Evolutionary conservation across 2,329 filamentous ascomycete species (phyloP), one percentile per base, ranked within the genome.

Genomic region (Aspergillus sp.): DNA sequence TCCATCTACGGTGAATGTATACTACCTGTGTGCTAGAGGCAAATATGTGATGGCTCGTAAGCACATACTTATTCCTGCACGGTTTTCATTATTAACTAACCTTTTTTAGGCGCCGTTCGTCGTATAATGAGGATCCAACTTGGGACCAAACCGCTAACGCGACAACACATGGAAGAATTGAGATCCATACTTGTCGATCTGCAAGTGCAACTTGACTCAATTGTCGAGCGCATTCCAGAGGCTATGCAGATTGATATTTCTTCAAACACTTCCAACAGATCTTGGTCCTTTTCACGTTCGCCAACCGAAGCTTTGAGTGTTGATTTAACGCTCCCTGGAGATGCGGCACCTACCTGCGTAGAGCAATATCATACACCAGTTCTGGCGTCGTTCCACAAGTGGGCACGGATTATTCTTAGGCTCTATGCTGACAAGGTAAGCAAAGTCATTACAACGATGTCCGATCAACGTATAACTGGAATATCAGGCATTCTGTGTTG

Each of bases 31-130:
- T 17, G 76, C 75, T 2, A 71, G 70, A 52, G 77, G 76, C 2
- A 79, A 78, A 69, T 78, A 78, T 56, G 71, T 71, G 15, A 77
- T 79, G 72, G 74, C 77, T 24, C 69, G 75, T 78, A 62, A 66
- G 75, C 73, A 18, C n/a, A 5, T 15, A 15, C 11, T 4, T 20
- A 13, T 8, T 12, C 3, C 20, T 5, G 12, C 9, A 4, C 3
- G 1, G 24, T 36, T 26, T 22, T 26, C 7, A 48, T 17, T 12
- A 39, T 26, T 4, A 12, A n/a, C 53, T 54, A 47, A 42, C 0
- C 32, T 4, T 30, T 24, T 11, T 1, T 49, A 78, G 76, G 73
- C 44, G 74, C 76, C 26, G 71, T 77, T 38, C 74, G 78, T 32
- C 74, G 68, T 43, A 74, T 80, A 8, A 60, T 79, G 48, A 75